Conservation (phyloP, 2,329 filamentous ascomycete species). For the Botrytis squamosa region DNA sequence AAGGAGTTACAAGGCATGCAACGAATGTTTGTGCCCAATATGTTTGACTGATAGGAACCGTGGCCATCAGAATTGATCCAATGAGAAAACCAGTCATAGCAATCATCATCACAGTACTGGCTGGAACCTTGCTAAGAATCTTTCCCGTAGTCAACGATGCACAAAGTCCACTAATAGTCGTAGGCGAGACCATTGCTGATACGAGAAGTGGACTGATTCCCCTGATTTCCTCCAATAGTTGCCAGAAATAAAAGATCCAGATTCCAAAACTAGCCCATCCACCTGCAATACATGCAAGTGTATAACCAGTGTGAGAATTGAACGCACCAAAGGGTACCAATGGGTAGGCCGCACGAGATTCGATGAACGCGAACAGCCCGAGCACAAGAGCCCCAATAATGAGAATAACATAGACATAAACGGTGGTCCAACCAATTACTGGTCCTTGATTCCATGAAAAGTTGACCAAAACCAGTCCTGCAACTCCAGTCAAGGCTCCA, state of each 20-base stretch:
- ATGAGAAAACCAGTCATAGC: slow-evolving; percentile 42
- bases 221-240: slow-evolving; percentile 34
- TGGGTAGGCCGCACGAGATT: slow-evolving; percentile 49
- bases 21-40: slow-evolving; percentile 67
- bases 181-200: slow-evolving; percentile 36
- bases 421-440: slow-evolving; percentile 31
- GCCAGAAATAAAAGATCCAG: slow-evolving; percentile 36
- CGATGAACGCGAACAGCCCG: slow-evolving; percentile 53
- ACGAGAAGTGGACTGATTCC: slow-evolving; percentile 37
- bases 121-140: slow-evolving; percentile 37
- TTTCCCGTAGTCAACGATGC: slow-evolving; percentile 41
- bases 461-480: slow-evolving; percentile 53
- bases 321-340: slow-evolving; percentile 57
- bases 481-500: slow-evolving; percentile 48
- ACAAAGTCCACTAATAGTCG: slow-evolving; percentile 36
- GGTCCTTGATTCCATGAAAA: slow-evolving; percentile 51
- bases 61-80: slow-evolving; percentile 38
- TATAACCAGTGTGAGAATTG: slow-evolving; percentile 51
- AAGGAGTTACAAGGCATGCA: slow-evolving; percentile 52
- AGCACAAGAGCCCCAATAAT: slow-evolving; percentile 57
- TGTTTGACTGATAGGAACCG: slow-evolving; percentile 36
- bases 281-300: slow-evolving; percentile 32
- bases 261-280: slow-evolving; percentile 37
- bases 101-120: slow-evolving; percentile 41
- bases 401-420: slow-evolving; percentile 46